phyloP scores from a whole-genome alignment of 768 basidiomycete genomes.

The Naematelia aurantialba region DNA sequence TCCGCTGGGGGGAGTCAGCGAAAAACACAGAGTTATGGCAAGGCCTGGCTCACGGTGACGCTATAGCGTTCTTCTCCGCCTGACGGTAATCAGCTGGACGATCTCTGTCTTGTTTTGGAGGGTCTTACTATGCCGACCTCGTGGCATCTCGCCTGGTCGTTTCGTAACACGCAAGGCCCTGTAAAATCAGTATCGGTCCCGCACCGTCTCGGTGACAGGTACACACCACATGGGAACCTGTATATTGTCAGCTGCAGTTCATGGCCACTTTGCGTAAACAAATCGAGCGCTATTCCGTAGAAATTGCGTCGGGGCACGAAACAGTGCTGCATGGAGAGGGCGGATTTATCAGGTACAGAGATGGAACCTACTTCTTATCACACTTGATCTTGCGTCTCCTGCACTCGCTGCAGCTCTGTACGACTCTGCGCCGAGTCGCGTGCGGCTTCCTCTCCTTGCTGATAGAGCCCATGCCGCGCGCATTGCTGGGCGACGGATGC shows the following conservation, averaged over 20 bases:
- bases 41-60: conserved; percentile 15
- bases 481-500: not conserved
- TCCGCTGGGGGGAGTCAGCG: conserved; percentile 7
- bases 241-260: not conserved
- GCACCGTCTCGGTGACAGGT: not conserved
- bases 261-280: no score
- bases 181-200: not conserved
- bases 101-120: no score
- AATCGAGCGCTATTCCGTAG: no score
- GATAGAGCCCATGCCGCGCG: not conserved
- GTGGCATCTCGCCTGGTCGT: conserved; percentile 45
- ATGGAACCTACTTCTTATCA: conserved; percentile 46
- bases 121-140: conserved; percentile 45
- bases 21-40: not conserved
- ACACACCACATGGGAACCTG: conserved; percentile 46
- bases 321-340: no score
- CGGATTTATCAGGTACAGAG: no score
- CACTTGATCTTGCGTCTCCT: conserved; percentile 51
- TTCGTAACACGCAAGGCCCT: conserved; percentile 44
- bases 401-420: conserved; percentile 50
- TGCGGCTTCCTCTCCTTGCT: conserved; percentile 26
- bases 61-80: conserved; percentile 35
- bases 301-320: no score
- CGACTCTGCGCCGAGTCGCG: conserved; percentile 45
- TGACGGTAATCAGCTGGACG: not conserved